Percentiles rank a stretch among this genome's conserved stretches.
phyloP scores from a whole-genome alignment of 2,329 filamentous ascomycete genomes.

The Ilyonectria robusta region DNA sequence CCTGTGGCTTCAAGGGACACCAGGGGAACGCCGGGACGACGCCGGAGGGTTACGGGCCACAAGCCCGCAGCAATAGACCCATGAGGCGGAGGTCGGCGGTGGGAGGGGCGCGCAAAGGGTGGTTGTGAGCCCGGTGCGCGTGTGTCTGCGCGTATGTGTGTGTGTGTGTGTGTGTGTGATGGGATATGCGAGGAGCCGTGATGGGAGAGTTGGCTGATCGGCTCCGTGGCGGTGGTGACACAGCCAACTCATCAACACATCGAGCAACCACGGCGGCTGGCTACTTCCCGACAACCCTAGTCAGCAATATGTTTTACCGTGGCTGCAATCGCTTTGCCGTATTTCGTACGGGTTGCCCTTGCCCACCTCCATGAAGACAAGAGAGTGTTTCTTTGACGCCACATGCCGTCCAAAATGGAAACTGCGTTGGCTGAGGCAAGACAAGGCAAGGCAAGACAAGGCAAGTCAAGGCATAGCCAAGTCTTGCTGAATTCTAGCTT shows the following conservation, averaged over 20 bases:
- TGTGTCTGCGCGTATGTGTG: conserved; percentile 4
- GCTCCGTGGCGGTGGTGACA: conserved; percentile 39
- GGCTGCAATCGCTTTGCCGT: conserved; percentile 2
- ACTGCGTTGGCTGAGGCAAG: background rate
- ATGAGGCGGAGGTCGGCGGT: conserved; percentile 23
- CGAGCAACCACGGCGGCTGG: conserved; percentile 19
- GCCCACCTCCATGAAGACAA: background rate
- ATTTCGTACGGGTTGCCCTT: background rate
- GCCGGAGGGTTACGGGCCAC: conserved; percentile 23
- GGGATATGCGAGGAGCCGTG: conserved; percentile 24
- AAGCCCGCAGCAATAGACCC: conserved; percentile 25
- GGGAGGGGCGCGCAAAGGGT: conserved; percentile 8
- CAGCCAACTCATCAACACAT: conserved; percentile 45
- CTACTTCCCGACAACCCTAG: background rate
- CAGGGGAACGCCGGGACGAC: conserved; percentile 14
- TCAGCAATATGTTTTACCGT: background rate
- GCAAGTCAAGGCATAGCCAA: background rate
- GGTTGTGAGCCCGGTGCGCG: background rate
- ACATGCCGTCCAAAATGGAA: conserved; percentile 5
- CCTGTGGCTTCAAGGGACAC: conserved; percentile 10
- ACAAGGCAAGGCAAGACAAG: background rate
- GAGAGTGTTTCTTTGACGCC: conserved; percentile 14
- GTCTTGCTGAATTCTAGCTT: background rate
- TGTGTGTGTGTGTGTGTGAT: conserved; percentile 25
- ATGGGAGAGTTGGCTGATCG: conserved; percentile 31